These are phyloP conservation scores for Arthrobotrys conoides DNA, from an alignment of 2,329 filamentous ascomycete genomes.

Conservation along the genomic window DNA sequence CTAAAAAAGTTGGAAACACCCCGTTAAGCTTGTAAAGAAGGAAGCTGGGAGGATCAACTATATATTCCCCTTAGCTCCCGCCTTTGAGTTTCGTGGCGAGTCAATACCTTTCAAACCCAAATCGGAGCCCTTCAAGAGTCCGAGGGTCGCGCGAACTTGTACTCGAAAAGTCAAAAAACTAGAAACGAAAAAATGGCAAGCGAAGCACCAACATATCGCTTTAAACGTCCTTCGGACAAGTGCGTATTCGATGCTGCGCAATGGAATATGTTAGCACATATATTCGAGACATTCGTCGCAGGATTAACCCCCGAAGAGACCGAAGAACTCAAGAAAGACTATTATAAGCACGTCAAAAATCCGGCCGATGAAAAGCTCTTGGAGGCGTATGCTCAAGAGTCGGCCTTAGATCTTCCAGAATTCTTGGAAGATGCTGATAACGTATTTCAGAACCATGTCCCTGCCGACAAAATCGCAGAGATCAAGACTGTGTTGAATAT, in stretches of 20 bases:
- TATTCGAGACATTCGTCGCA: constrained; percentile 54
- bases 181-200: constrained; percentile 35
- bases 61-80: constrained; percentile 19
- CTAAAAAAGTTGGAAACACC: not conserved
- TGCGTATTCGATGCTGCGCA: constrained; percentile 59
- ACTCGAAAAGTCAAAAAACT: not conserved
- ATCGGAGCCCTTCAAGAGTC: not conserved
- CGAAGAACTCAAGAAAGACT: constrained; percentile 51
- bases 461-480: constrained; percentile 52
- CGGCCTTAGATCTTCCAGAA: constrained; percentile 35
- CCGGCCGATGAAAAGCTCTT: constrained; percentile 44
- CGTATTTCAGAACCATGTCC: constrained; percentile 41
- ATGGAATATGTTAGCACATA: constrained; percentile 59
- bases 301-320: constrained; percentile 56
- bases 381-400: constrained; percentile 53
- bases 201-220: constrained; percentile 43
- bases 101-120: constrained; percentile 8
- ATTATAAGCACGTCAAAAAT: constrained; percentile 49
- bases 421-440: constrained; percentile 50
- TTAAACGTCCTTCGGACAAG: constrained; percentile 53
- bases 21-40: not conserved
- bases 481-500: constrained; percentile 60
- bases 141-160: not conserved
- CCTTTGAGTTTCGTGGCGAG: not conserved
- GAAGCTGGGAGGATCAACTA: constrained; percentile 4